phyloP scores from a whole-genome alignment of 2,329 filamentous ascomycete species.

The Chaetomium olivaceum region DNA sequence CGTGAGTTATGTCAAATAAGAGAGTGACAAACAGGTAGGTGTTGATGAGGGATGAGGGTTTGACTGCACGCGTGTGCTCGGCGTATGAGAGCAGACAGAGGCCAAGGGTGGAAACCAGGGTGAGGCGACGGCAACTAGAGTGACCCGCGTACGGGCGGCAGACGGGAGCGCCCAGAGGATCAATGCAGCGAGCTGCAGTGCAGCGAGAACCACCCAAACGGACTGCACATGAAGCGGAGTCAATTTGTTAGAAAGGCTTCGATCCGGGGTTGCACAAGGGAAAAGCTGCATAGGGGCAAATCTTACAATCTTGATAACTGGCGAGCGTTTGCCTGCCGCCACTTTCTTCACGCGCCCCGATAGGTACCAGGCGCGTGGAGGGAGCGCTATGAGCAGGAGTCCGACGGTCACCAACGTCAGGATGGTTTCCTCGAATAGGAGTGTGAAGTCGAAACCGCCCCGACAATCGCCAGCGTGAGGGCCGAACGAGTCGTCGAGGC shows the following conservation, averaged over 20 bases:
- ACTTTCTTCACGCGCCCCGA: conserved; percentile 24
- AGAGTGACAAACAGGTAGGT: conserved; percentile 38
- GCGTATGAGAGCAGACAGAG: conserved; percentile 38
- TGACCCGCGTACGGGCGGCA: conserved; percentile 32
- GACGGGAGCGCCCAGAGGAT: conserved; percentile 34
- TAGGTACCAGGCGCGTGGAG: conserved; percentile 27
- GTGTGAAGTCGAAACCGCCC: conserved; percentile 37
- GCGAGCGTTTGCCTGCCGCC: conserved; percentile 6
- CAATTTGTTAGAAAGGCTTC: background rate
- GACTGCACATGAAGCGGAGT: conserved; percentile 16
- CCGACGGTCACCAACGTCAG: conserved; percentile 29
- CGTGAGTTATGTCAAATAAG: conserved; percentile 39
- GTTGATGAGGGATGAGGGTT: conserved; percentile 39
- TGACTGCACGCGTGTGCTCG: conserved; percentile 41
- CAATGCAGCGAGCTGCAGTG: conserved; percentile 30
- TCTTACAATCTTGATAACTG: conserved; percentile 29
- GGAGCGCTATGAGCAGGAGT: conserved; percentile 25
- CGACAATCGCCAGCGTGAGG: conserved; percentile 33
- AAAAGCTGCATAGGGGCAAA: background rate
- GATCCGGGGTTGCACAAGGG: background rate
- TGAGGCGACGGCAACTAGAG: conserved; percentile 37
- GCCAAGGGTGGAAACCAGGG: conserved; percentile 36
- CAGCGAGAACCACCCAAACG: conserved; percentile 31
- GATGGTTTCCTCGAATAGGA: conserved; percentile 37
- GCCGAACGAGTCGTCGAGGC: conserved; percentile 33